Conservation (phyloP, 73 alveolate species). For the Stentor roeselii region DNA sequence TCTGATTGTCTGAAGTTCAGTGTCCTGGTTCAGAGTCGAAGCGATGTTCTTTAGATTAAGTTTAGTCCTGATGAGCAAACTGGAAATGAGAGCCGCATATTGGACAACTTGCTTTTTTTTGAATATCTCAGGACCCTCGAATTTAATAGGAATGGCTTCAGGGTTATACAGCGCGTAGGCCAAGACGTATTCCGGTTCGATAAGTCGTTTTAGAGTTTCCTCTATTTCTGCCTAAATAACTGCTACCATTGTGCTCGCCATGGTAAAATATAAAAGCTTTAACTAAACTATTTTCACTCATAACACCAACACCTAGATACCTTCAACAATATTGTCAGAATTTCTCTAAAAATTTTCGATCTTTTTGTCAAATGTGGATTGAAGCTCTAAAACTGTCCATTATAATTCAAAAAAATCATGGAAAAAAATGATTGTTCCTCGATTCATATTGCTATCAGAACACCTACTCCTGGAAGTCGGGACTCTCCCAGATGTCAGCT, state of each 20-base stretch:
- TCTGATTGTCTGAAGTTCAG: constrained; percentile 20
- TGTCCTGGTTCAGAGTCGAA: not conserved
- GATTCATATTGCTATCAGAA: not conserved
- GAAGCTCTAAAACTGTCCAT: too few species aligned
- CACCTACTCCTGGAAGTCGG: not conserved
- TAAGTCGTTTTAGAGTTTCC: not conserved
- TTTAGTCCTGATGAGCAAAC: not conserved
- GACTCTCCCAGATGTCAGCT: not conserved
- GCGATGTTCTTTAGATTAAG: not conserved
- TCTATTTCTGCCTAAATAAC: constrained; percentile 18
- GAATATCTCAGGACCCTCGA: not conserved
- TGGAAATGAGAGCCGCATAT: constrained; percentile 12
- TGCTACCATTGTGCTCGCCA: constrained; percentile 20
- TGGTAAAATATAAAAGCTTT: not conserved
- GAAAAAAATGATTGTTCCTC: too few species aligned
- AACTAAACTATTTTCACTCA: too few species aligned
- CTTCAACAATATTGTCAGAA: too few species aligned
- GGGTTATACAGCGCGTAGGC: constrained; percentile 17
- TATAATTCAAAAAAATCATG: too few species aligned
- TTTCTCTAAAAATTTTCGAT: too few species aligned
- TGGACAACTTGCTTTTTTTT: constrained; percentile 6
- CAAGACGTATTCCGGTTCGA: not conserved
- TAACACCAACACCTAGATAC: too few species aligned
- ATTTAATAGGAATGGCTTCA: constrained; percentile 10
- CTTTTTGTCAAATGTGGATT: too few species aligned